Evolutionary conservation across 1,139 yeast genomes (phyloP).

Genomic region (Hanseniaspora uvarum): DNA sequence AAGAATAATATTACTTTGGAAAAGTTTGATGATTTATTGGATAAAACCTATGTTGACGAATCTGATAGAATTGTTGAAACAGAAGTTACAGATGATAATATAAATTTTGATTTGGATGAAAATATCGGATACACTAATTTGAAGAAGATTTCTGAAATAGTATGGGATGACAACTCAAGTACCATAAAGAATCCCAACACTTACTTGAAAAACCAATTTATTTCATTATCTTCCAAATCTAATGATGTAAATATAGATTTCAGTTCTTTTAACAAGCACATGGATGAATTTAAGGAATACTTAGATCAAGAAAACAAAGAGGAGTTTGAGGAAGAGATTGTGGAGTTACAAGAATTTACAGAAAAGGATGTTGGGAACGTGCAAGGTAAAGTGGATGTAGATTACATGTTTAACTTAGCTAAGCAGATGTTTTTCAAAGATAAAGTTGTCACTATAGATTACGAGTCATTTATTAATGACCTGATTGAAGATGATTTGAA

Average conservation of each 20-base stretch:
- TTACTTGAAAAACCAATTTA: neutral
- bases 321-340: neutral
- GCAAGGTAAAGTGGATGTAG: neutral
- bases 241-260: neutral
- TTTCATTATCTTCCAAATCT: neutral
- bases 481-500: constrained; percentile 11
- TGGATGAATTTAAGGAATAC: neutral
- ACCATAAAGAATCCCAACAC: neutral
- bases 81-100: neutral
- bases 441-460: constrained; percentile 4
- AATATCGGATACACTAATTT: constrained; percentile 4
- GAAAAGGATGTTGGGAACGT: neutral
- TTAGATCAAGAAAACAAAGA: neutral
- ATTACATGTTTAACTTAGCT: neutral
- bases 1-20: constrained; percentile 3
- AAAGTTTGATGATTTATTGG: neutral
- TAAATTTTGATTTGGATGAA: neutral
- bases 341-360: neutral
- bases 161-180: constrained; percentile 2
- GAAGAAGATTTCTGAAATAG: constrained; percentile 12
- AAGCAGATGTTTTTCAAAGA: neutral
- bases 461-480: constrained; percentile 8
- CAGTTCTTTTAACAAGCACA: neutral
- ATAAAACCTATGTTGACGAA: neutral
- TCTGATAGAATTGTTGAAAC: neutral